These are phyloP conservation scores for Volvariella volvacea DNA, from an alignment of 1,284 basidiomycete species.

Conservation along the genomic window DNA sequence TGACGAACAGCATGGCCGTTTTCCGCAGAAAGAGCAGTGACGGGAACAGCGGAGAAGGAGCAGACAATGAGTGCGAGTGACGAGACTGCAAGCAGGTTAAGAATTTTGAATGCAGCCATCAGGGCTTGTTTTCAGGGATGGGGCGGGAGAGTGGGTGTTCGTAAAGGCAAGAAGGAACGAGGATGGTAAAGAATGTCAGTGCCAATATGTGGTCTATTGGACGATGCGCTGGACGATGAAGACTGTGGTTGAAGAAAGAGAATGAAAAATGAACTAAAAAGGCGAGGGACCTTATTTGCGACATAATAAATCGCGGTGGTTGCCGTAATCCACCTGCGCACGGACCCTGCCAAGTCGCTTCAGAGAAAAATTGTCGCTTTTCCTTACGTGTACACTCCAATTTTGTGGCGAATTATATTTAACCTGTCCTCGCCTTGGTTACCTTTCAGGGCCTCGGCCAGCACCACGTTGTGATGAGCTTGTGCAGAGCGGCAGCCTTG, in stretches of 20 bases:
- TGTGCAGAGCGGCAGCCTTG: no score
- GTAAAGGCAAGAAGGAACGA: slow-evolving; percentile 17
- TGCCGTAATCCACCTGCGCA: slow-evolving; percentile 17
- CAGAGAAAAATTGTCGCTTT: background rate
- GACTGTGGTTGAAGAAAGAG: slow-evolving; percentile 6
- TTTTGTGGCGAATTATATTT: background rate
- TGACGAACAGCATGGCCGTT: slow-evolving; percentile 30
- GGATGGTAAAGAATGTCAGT: slow-evolving; percentile 17
- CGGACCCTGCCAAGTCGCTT: slow-evolving; percentile 18
- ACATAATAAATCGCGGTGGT: slow-evolving; percentile 13
- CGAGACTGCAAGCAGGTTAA: slow-evolving; percentile 51
- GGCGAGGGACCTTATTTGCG: slow-evolving; percentile 2
- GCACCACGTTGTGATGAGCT: no score
- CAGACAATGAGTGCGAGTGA: slow-evolving; percentile 51
- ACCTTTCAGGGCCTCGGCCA: no score
- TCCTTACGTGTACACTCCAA: background rate
- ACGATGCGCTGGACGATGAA: slow-evolving; percentile 12
- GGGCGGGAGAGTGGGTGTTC: slow-evolving; percentile 20
- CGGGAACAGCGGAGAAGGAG: slow-evolving; percentile 38
- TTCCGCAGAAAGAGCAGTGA: slow-evolving; percentile 45
- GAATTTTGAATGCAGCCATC: slow-evolving; percentile 48
- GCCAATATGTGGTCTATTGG: slow-evolving; percentile 9
- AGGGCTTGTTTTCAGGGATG: slow-evolving; percentile 1
- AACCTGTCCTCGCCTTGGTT: background rate
- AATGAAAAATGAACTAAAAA: slow-evolving; percentile 5